Evolutionary conservation across 768 basidiomycete species (phyloP).

Genomic region (Termitomyces sp.): DNA sequence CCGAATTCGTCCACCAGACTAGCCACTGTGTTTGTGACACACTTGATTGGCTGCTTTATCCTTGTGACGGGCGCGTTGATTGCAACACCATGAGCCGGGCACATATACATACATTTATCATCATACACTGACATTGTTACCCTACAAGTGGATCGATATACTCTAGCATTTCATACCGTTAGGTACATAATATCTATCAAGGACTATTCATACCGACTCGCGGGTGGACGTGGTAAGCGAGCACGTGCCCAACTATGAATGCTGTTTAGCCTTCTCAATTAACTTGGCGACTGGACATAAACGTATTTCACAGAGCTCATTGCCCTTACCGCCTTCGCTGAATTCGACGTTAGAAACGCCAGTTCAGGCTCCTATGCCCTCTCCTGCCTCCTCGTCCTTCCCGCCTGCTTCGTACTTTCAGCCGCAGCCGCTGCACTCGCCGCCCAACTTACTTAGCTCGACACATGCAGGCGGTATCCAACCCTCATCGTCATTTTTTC

Average conservation of each 20-base stretch:
- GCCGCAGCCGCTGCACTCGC: slow-evolving; percentile 10
- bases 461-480: slow-evolving; percentile 74
- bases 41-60: not conserved
- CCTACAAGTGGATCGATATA: not conserved
- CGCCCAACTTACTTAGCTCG: slow-evolving; percentile 24
- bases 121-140: not conserved
- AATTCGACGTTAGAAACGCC: slow-evolving; percentile 1
- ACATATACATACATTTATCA: not conserved
- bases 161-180: not conserved
- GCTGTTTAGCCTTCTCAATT: not conserved
- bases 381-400: slow-evolving; percentile 1
- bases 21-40: not conserved
- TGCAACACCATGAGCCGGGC: not conserved
- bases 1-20: slow-evolving; percentile 7
- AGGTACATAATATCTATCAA: not conserved
- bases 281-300: slow-evolving; percentile 7
- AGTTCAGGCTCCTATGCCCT: not conserved
- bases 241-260: not conserved
- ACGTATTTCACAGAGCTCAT: slow-evolving; percentile 4
- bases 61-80: not conserved
- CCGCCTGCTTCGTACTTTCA: slow-evolving; percentile 12
- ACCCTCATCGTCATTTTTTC: slow-evolving; percentile 77
- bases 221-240: too few species aligned
- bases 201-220: too few species aligned
- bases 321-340: slow-evolving; percentile 11